Evolutionary conservation across 768 basidiomycete species (phyloP), one percentile per base, ranked within the genome.

Genomic region (Suillus weaverae): DNA sequence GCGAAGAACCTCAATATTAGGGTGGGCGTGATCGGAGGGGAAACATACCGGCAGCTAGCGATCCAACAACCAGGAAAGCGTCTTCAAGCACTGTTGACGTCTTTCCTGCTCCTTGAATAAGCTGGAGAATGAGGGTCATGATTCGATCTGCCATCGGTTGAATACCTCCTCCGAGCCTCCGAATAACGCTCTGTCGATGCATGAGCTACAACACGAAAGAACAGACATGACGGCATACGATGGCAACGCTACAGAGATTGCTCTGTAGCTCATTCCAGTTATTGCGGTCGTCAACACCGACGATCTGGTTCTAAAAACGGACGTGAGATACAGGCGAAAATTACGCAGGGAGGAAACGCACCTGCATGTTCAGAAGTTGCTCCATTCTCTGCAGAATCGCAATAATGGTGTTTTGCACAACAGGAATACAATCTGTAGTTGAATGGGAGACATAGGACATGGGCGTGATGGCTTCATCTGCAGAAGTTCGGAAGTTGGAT

Each of bases 251-350:
- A 76, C 95, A 97, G 70, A 98, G 84, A 79, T 97, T 97, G 78
- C 94, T 90, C 76, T 97, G 96, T 32, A 99, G 83, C 75, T 99
- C 97, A 73, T 97, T 97, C 95, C 97, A 97, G 81, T 97, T 99
- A 78, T 95, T 96, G 67, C 94, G 89, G 73, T 99, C 97, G 77
- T 99, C 97, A 20, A 89, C 83, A 51, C 97, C 97, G 44, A 99
- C 82, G 64, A 99, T 91, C 79, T 99, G 96, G 76, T 92, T 94
- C 88, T 96, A 70, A 16, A 43, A 66, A 30, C 22, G 69, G 54
- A 61, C 5, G 26, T 50, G 22, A 1, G 26, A 39, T 35, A 36
- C 32, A 32, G 53, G 13, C 60, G 63, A 22, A 44, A 48, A 43
- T 20, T 6, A 59, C 3, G 18, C 5, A 26, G 4, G n/a, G 43